Base-by-base conservation (phyloP, 2,329 filamentous ascomycete genomes). In the Ophiocordyceps sinensis region DNA sequence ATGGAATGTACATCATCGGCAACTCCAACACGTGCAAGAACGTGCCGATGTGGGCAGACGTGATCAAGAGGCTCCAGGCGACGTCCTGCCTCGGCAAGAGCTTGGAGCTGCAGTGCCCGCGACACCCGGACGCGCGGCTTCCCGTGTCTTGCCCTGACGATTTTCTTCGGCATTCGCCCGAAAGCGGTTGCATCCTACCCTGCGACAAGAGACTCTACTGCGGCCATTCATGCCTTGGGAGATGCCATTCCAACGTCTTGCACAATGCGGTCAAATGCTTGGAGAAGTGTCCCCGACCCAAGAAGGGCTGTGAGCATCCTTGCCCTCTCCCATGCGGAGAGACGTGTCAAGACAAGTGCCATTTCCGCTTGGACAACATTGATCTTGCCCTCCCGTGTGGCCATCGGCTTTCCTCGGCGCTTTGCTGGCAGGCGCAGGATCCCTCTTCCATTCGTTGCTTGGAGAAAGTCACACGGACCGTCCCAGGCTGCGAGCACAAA, bases 1-100 rank as follows among this genome's bases (percentile, higher is more conserved):
- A 85, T 47, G 79, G 81, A 0, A 76, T 86, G 69, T 82, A 79
- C 51, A 62, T 87, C 15, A 75, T 87, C 29, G 79, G 82, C 2
- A 80, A 85, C 49, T 52, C 74, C 0, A 54, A 70, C 0, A 85
- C 78, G 0, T 79, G 70, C 28, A 51, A 51, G 0, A 56, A 64
- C 17, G 65, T 84, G 0, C 52, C 57, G 0, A 85, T 85, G 78
- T 86, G 81, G 81, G 50, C 55, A 0, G 49, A 73, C 0, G 74
- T 85, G 0, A 54, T 79, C 9, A 44, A 58, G 0, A 71, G 79
- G 19, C 57, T 87, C 0, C 44, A 58, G 9, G 47, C 48, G 0
- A 51, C 56, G 0, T 60, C 58, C 3, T 70, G 67, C 30, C 49
- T 82, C 4, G 77, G 77, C 0, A 48, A 50, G 0, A 43, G 48